Conservation (phyloP, 2,329 filamentous ascomycete species). For the Nigrospora sphaerica region DNA sequence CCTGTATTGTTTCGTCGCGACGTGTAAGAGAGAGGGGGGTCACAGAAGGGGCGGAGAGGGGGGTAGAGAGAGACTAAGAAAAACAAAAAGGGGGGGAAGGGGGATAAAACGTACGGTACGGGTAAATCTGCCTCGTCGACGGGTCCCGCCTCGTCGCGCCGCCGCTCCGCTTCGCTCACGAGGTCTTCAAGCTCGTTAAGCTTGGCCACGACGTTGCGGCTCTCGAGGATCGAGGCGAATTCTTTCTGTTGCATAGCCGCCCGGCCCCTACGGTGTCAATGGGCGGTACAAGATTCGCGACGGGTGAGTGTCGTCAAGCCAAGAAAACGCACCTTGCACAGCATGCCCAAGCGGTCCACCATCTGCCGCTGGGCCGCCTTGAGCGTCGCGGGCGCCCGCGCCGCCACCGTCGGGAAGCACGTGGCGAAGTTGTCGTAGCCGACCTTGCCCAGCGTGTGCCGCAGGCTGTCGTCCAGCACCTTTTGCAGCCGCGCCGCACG, state of each 20-base stretch:
- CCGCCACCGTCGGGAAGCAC: slow-evolving; percentile 55
- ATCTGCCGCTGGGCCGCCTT: slow-evolving; percentile 50
- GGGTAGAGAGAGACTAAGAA: neutral
- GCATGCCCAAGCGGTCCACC: slow-evolving; percentile 45
- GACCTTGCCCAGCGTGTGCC: slow-evolving; percentile 47
- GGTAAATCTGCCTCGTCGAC: slow-evolving; percentile 22
- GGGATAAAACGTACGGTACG: slow-evolving; percentile 33
- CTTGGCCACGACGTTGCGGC: slow-evolving; percentile 45
- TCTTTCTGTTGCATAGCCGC: slow-evolving; percentile 32
- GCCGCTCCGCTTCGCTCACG: slow-evolving; percentile 39
- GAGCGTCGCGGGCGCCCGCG: slow-evolving; percentile 41
- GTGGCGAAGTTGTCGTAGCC: slow-evolving; percentile 49
- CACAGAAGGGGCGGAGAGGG: neutral
- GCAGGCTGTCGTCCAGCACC: slow-evolving; percentile 44
- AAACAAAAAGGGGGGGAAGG: neutral
- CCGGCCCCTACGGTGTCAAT: too few species aligned
- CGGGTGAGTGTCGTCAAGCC: too few species aligned
- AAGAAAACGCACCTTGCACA: slow-evolving; percentile 38
- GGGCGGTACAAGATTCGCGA: too few species aligned
- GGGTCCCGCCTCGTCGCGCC: slow-evolving; percentile 23
- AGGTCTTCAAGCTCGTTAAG: slow-evolving; percentile 54
- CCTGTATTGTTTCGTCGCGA: slow-evolving; percentile 15
- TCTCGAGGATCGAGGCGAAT: slow-evolving; percentile 46
- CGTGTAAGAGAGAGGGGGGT: too few species aligned
- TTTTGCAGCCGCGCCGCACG: slow-evolving; percentile 48